Percentiles rank a stretch among this genome's conserved stretches.
Evolutionary conservation across 1,284 basidiomycete species (phyloP).

Genomic region (Puccinia triticina): DNA sequence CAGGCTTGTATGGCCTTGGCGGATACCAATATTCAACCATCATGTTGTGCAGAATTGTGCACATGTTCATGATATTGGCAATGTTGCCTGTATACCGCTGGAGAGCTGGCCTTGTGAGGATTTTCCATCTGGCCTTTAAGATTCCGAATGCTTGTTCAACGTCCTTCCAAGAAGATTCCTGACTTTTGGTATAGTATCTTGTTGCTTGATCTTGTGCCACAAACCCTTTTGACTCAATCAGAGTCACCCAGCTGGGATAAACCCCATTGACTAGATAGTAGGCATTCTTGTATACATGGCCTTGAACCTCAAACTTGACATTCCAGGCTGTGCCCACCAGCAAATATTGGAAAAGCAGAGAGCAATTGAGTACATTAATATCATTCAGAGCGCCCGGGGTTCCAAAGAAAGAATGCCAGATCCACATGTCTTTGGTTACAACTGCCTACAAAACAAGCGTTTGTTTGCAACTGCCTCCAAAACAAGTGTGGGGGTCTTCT

Average conservation of each 20-base stretch:
- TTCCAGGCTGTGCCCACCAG: neutral
- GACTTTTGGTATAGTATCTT: neutral
- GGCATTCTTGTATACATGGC: constrained; percentile 10
- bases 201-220: neutral
- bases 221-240: constrained; percentile 8
- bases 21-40: neutral
- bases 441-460: neutral
- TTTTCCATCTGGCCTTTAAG: neutral
- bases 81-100: constrained; percentile 8
- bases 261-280: constrained; percentile 35
- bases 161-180: neutral
- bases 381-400: constrained; percentile 22
- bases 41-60: constrained; percentile 21
- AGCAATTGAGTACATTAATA: constrained; percentile 25
- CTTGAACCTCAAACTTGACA: constrained; percentile 20
- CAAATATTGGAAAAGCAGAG: neutral
- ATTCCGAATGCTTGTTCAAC: neutral
- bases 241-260: neutral
- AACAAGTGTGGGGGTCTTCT: too few relatives aligned
- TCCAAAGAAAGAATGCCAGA: constrained; percentile 40
- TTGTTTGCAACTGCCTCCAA: too few relatives aligned
- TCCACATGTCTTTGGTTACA: constrained; percentile 22
- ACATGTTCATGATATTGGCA: neutral
- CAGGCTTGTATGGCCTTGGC: neutral
- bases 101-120: neutral